These are phyloP conservation scores for Metschnikowia dekortorum DNA, from an alignment of 805 yeast genomes.

Conservation along the genomic window DNA sequence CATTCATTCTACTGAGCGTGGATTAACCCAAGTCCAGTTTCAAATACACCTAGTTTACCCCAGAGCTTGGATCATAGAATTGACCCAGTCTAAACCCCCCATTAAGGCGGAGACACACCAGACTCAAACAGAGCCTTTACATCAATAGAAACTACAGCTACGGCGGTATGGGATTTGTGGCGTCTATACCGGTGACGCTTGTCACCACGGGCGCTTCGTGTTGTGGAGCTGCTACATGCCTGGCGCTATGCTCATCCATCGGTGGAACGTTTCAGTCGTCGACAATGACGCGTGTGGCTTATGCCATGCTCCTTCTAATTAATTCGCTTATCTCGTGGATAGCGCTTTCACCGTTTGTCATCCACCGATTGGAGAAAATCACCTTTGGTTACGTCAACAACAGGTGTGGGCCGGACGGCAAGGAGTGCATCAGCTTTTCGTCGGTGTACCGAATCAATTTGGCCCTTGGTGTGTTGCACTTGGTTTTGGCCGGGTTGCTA, in stretches of 20 bases:
- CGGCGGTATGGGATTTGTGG: conserved; percentile 15
- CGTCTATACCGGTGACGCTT: conserved; percentile 14
- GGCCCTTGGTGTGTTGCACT: conserved; percentile 77
- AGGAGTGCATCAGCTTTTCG: conserved; percentile 80
- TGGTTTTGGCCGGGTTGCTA: conserved; percentile 61
- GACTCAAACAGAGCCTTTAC: no score
- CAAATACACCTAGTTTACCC: no score
- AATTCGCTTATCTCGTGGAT: conserved; percentile 90
- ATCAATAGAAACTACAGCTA: no score
- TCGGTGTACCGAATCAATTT: conserved; percentile 92
- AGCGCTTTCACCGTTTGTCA: conserved; percentile 78
- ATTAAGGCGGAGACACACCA: no score
- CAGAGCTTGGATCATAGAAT: no score
- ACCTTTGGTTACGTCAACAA: conserved; percentile 65
- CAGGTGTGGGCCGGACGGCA: conserved; percentile 67
- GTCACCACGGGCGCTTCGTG: conserved; percentile 15
- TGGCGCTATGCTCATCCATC: conserved; percentile 49
- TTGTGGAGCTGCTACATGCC: conserved; percentile 52
- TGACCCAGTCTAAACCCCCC: no score
- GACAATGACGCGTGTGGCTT: conserved; percentile 78
- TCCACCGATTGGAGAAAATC: conserved; percentile 65
- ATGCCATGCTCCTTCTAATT: conserved; percentile 71
- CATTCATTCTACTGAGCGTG: no score
- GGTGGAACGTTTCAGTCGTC: conserved; percentile 69
- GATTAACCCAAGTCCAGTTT: no score